Base-by-base conservation (phyloP, 2,329 filamentous ascomycete species). In the Calycina marina region DNA sequence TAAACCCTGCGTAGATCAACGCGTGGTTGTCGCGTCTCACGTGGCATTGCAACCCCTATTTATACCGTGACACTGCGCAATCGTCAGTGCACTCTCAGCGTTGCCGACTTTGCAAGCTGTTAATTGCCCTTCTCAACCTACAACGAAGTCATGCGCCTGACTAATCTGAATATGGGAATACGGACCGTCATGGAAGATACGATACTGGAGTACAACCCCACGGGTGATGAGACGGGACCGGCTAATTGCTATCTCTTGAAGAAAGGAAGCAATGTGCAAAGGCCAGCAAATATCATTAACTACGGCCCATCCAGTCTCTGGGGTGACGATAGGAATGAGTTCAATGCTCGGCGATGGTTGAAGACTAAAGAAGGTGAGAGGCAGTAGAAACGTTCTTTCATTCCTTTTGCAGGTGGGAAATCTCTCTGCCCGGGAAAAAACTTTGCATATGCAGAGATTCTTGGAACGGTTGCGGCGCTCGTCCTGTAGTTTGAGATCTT, bases 321-420 rank as follows among this genome's bases (percentile, higher is more conserved):
- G 61, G 61, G 62, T 4, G 41, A 50, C 2, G 58, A 62, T 31
- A 56, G 50, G 0, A 43, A 41, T 3, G 32, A 35, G 1, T 65
- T 65, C 47, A 56, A 62, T 26, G 52, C 60, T 0, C 27, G 43
- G n/a, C 56, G 60, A 13, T 65, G 63, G 41, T 32, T 58, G 1
- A n/a, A 9, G 14, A 28, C 9, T 13, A 34, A 14, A 40, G 39
- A 20, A 9, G 11, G 10, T 14, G 26, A 35, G 14, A 32, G 30
- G 41, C 36, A 18, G 32, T 30, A 10, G 16, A 14, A 18, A 9
- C 14, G 14, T 33, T 13, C 35, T 2, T 57, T 52, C 38, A 46
- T 50, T 13, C 52, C 55, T 2, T 58, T 56, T 32, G 55, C 55
- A 14, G 55, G 55, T 4, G 56, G 56, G 4, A 55, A 52, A 40